Percentiles rank a stretch among this genome's conserved stretches.
Conservation (phyloP, 371 early-diverging fungal species). For the Conidiobolus incongruus region DNA sequence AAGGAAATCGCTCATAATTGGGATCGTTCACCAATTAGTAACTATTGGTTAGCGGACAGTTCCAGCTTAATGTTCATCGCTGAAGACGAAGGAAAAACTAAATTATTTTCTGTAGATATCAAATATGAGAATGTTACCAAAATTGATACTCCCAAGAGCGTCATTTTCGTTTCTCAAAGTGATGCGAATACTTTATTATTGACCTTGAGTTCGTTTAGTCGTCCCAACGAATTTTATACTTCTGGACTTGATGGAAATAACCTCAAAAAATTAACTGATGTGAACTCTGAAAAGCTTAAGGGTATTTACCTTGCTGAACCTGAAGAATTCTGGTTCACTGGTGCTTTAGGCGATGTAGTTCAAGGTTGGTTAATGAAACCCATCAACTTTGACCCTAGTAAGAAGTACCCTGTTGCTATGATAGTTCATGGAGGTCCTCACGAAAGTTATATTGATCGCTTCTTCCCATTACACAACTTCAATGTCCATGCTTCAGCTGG, state of each 20-base stretch:
- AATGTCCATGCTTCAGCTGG: slow-evolving; percentile 52
- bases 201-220: too few species aligned
- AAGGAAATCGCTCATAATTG: too few species aligned
- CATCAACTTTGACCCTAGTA: slow-evolving; percentile 21
- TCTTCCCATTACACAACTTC: slow-evolving; percentile 19
- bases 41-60: slow-evolving; percentile 26
- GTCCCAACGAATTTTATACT: too few species aligned
- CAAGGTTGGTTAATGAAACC: slow-evolving; percentile 55
- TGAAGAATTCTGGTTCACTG: too few species aligned
- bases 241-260: slow-evolving; percentile 12
- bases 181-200: too few species aligned
- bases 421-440: slow-evolving; percentile 43
- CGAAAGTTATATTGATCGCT: neutral
- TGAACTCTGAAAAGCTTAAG: too few species aligned
- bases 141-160: too few species aligned
- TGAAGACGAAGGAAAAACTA: slow-evolving; percentile 29
- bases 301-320: too few species aligned
- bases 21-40: slow-evolving; percentile 33
- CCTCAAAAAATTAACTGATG: slow-evolving; percentile 23
- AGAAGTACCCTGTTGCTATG: slow-evolving; percentile 54
- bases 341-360: slow-evolving; percentile 30
- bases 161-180: too few species aligned
- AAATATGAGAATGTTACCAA: too few species aligned
- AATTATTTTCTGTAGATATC: slow-evolving; percentile 23
- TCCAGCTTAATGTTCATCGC: slow-evolving; percentile 26